Conservation (phyloP, 2,329 filamentous ascomycete genomes). For the Aspergillus carbonarius region DNA sequence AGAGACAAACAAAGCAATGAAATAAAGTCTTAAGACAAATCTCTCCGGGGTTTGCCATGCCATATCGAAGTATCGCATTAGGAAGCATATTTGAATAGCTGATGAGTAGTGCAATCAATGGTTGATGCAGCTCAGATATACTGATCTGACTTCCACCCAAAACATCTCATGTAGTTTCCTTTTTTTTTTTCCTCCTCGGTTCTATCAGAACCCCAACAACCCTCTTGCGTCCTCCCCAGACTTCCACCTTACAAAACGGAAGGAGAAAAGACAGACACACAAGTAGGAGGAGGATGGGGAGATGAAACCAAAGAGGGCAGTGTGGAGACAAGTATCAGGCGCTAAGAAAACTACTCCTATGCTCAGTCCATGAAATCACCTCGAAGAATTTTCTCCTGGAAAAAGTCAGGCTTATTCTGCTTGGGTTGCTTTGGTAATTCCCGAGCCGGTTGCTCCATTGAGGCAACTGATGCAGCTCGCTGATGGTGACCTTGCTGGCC, state of each 20-base stretch:
- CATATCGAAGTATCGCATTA: neutral
- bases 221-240: neutral
- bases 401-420: constrained; percentile 78
- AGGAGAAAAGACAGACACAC: neutral
- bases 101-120: no score
- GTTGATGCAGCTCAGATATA: no score
- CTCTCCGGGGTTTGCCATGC: neutral
- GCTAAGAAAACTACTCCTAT: neutral
- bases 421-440: constrained; percentile 48
- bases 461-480: constrained; percentile 46
- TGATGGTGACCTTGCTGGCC: constrained; percentile 48
- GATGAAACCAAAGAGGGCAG: neutral
- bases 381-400: constrained; percentile 95
- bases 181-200: neutral
- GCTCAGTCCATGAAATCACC: constrained; percentile 93
- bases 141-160: neutral
- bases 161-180: neutral
- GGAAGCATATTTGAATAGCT: no score
- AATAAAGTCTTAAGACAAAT: neutral
- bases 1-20: neutral
- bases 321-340: neutral
- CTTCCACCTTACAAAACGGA: neutral
- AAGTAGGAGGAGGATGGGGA: neutral
- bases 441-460: constrained; percentile 56
- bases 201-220: neutral